Conservation (phyloP, 106 monocot species). For the Iris macrosiphon region DNA sequence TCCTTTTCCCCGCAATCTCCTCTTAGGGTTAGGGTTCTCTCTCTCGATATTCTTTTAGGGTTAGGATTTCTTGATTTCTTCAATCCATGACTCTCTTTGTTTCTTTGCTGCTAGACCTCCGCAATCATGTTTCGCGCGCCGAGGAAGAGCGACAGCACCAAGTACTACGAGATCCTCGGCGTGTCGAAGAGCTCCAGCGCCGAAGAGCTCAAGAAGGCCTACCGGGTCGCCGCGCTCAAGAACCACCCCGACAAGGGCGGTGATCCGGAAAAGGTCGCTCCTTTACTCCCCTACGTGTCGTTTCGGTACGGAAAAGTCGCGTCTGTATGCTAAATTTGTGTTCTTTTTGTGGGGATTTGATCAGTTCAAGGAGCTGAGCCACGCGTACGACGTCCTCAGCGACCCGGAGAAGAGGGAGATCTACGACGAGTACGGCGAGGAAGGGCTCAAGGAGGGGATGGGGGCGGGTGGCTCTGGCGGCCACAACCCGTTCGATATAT, state of each 20-base stretch:
- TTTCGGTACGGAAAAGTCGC: background rate
- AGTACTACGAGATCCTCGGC: conserved; percentile 48
- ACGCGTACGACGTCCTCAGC: conserved; percentile 44
- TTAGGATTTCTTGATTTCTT: no score
- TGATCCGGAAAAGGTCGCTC: conserved; percentile 52
- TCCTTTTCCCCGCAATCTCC: no score
- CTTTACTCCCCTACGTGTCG: background rate
- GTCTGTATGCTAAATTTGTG: background rate
- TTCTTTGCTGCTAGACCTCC: conserved; percentile 1
- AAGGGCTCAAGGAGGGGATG: conserved; percentile 39
- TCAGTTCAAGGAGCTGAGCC: conserved; percentile 47
- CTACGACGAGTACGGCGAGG: conserved; percentile 47
- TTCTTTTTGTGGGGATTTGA: background rate
- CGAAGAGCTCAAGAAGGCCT: conserved; percentile 67
- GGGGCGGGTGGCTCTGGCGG: conserved; percentile 24
- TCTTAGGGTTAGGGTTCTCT: no score
- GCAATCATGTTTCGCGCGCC: conserved; percentile 42
- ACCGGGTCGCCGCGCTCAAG: conserved; percentile 54
- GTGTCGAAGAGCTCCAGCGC: conserved; percentile 30
- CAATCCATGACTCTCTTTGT: no score
- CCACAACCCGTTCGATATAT: conserved; percentile 38
- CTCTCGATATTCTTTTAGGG: no score
- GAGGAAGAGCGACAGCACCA: conserved; percentile 45
- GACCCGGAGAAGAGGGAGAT: conserved; percentile 38
- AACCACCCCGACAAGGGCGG: conserved; percentile 75